phyloP scores from a whole-genome alignment of 164 flowering plant genomes.

The Stephania yunnanensis region DNA sequence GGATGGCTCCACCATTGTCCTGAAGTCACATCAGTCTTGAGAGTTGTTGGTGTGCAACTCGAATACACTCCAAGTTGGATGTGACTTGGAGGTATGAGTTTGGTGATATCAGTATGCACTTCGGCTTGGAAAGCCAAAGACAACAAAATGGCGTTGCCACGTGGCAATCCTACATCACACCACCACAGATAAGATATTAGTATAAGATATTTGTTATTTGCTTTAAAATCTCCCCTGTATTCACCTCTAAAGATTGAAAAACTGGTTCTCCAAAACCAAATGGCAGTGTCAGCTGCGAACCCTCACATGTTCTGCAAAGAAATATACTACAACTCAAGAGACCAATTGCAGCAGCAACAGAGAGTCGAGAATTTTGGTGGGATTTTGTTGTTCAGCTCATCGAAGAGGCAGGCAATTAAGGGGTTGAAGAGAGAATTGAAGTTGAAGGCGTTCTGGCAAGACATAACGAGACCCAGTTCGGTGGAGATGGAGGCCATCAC shows the following conservation, averaged over 20 bases:
- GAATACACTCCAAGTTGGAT: no score
- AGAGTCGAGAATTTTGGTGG: not conserved
- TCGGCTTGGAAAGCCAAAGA: no score
- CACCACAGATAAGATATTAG: no score
- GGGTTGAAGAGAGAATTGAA: constrained; percentile 16
- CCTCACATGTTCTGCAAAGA: constrained; percentile 48
- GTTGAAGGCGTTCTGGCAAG: constrained; percentile 45
- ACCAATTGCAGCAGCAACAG: constrained; percentile 24
- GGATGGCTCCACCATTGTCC: no score
- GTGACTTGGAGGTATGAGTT: no score
- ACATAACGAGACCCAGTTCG: constrained; percentile 40
- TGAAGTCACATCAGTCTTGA: no score
- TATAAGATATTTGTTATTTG: no score
- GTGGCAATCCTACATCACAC: no score
- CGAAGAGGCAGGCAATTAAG: constrained; percentile 2
- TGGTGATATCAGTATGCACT: no score
- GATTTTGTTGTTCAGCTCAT: not conserved
- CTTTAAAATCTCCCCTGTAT: no score
- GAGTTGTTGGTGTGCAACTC: no score
- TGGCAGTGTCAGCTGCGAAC: constrained; percentile 64
- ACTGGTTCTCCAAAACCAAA: constrained; percentile 22
- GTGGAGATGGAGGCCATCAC: constrained; percentile 68
- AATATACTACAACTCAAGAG: constrained; percentile 16
- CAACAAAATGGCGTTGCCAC: no score
- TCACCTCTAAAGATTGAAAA: not conserved